phyloP scores from a whole-genome alignment of 371 early-diverging fungal genomes.

The Lichtheimia ramosa region DNA sequence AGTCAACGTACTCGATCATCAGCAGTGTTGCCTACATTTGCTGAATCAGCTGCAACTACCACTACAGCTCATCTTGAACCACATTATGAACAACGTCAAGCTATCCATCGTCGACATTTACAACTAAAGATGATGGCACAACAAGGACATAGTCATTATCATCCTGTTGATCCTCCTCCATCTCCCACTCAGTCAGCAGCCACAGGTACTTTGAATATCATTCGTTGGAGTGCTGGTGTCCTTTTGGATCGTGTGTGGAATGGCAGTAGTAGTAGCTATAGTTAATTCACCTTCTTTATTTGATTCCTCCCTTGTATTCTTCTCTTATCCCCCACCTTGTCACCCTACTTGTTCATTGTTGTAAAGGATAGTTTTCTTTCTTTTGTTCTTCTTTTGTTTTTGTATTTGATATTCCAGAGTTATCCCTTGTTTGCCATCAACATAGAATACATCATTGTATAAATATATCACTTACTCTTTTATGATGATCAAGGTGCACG shows the following conservation, averaged over 20 bases:
- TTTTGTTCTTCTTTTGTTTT: too few species aligned
- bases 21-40: conserved; percentile 13
- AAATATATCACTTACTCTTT: too few species aligned
- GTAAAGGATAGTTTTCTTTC: too few species aligned
- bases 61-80: conserved; percentile 8
- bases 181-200: not conserved
- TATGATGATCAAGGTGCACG: too few species aligned
- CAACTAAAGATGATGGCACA: conserved; percentile 13
- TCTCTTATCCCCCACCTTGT: too few species aligned
- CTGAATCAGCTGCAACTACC: not conserved
- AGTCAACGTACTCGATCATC: conserved; percentile 12
- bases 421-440: too few species aligned
- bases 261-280: conserved; percentile 6
- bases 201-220: conserved; percentile 8
- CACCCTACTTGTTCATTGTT: too few species aligned
- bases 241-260: conserved; percentile 22
- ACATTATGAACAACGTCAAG: conserved; percentile 20
- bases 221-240: conserved; percentile 26
- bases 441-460: too few species aligned
- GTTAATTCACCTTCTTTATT: not conserved
- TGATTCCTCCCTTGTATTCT: too few species aligned
- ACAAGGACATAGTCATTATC: not conserved
- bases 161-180: not conserved
- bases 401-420: too few species aligned
- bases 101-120: conserved; percentile 17